Evolutionary conservation across 2,329 filamentous ascomycete species (phyloP).

Genomic region (Beauveria scarabaeidicola): DNA sequence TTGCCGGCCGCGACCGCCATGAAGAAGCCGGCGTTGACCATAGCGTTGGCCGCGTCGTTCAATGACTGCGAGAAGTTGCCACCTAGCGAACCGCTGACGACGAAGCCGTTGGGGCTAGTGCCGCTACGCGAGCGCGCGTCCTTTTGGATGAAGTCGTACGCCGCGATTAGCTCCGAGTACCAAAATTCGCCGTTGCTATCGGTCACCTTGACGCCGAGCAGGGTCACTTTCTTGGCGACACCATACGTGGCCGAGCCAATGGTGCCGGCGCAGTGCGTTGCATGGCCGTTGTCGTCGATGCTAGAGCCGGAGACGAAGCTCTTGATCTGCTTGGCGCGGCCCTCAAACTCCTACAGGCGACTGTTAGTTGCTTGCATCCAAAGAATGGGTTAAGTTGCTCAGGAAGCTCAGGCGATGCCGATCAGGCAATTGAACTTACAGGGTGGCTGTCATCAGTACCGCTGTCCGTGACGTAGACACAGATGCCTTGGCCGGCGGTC

Average conservation of each 20-base stretch:
- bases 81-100: conserved; percentile 40
- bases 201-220: conserved; percentile 32
- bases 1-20: conserved; percentile 41
- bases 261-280: conserved; percentile 19
- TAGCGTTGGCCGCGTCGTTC: conserved; percentile 33
- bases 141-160: conserved; percentile 29
- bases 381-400: no score
- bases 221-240: conserved; percentile 27
- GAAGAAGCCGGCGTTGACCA: conserved; percentile 31
- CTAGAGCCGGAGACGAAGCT: neutral
- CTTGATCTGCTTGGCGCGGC: conserved; percentile 16
- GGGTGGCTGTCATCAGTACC: conserved; percentile 23
- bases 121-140: conserved; percentile 20
- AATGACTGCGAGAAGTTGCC: conserved; percentile 25
- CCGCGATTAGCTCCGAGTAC: conserved; percentile 10
- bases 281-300: conserved; percentile 23
- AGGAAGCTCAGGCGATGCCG: no score
- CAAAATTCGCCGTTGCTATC: conserved; percentile 2
- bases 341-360: conserved; percentile 15
- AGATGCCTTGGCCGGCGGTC: conserved; percentile 25
- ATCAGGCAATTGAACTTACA: no score
- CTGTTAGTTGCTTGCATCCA: no score
- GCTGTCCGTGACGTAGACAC: conserved; percentile 34
- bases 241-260: conserved; percentile 14
- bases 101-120: conserved; percentile 23